Evolutionary conservation across 495 filamentous ascomycete genomes (phyloP).

Genomic region (Hyaloscypha finlandica): DNA sequence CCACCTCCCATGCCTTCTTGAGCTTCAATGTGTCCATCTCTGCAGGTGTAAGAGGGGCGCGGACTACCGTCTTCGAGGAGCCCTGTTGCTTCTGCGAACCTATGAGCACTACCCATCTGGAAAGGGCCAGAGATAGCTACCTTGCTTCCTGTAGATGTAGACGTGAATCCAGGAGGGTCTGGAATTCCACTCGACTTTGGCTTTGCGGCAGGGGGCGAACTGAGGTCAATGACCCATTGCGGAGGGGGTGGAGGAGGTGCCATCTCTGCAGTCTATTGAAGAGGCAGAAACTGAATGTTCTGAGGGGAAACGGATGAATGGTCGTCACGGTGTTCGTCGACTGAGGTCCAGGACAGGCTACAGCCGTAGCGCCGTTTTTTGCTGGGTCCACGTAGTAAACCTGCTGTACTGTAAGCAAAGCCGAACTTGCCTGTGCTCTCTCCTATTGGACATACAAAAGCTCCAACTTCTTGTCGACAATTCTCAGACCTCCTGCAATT

Average conservation of each 20-base stretch:
- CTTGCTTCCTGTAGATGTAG: constrained; percentile 57
- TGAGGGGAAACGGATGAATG: background rate
- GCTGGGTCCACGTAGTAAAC: background rate
- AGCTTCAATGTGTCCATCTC: constrained; percentile 94
- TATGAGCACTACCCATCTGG: background rate
- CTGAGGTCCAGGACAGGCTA: background rate
- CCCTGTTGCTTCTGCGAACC: constrained; percentile 39
- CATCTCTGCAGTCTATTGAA: constrained; percentile 1
- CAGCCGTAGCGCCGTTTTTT: background rate
- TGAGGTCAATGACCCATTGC: constrained; percentile 80
- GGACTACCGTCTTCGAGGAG: constrained; percentile 33
- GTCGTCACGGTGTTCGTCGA: background rate
- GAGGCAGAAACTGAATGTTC: no score
- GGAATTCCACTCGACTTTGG: constrained; percentile 64
- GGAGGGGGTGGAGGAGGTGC: constrained; percentile 53
- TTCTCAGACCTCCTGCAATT: constrained; percentile 10
- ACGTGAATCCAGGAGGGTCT: constrained; percentile 86
- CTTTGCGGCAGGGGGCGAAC: constrained; percentile 59
- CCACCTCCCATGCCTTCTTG: constrained; percentile 99
- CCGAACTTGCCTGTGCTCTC: constrained; percentile 14
- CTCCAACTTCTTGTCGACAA: constrained; percentile 19
- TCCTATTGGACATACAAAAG: constrained; percentile 29
- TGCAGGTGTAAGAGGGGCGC: constrained; percentile 62
- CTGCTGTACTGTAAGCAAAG: background rate
- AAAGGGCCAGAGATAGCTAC: constrained; percentile 37